phyloP scores from a whole-genome alignment of 768 basidiomycete genomes.

The Jaapia argillacea region DNA sequence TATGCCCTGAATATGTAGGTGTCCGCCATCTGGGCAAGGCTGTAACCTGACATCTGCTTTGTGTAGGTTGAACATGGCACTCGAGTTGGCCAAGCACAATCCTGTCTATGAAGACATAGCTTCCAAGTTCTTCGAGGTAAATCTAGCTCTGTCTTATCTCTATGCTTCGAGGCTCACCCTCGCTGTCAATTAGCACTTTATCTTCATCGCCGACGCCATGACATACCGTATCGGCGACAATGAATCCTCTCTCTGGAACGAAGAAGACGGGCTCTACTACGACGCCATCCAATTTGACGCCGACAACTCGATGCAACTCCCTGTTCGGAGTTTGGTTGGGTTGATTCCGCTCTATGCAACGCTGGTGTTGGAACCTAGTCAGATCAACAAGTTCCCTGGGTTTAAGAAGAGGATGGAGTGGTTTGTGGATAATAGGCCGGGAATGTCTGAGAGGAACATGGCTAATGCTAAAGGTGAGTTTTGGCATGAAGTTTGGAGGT shows the following conservation, averaged over 20 bases:
- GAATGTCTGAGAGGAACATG: conserved; percentile 84
- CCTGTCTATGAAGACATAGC: conserved; percentile 98
- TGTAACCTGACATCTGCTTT: too few species aligned
- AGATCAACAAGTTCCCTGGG: conserved; percentile 87
- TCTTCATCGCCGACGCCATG: conserved; percentile 99
- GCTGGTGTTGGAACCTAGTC: conserved; percentile 82
- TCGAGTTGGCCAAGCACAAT: conserved; percentile 97
- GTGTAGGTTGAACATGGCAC: conserved; percentile 85
- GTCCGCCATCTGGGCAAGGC: too few species aligned
- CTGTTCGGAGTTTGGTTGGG: conserved; percentile 92
- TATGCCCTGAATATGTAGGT: conserved; percentile 91
- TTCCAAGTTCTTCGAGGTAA: conserved; percentile 90
- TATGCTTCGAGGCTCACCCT: not conserved
- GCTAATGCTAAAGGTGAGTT: conserved; percentile 82
- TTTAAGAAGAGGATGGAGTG: conserved; percentile 99
- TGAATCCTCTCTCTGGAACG: conserved; percentile 87
- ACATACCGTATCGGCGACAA: conserved; percentile 76
- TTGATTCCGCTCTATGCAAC: conserved; percentile 96
- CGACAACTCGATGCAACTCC: conserved; percentile 79
- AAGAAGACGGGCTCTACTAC: conserved; percentile 96
- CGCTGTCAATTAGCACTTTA: conserved; percentile 70
- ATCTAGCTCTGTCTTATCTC: conserved; percentile 4
- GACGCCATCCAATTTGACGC: conserved; percentile 89
- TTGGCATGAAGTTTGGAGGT: conserved; percentile 21
- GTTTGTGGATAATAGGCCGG: conserved; percentile 93